Base-by-base conservation (phyloP, 2,329 filamentous ascomycete genomes). In the Trichothecium sympodiale region DNA sequence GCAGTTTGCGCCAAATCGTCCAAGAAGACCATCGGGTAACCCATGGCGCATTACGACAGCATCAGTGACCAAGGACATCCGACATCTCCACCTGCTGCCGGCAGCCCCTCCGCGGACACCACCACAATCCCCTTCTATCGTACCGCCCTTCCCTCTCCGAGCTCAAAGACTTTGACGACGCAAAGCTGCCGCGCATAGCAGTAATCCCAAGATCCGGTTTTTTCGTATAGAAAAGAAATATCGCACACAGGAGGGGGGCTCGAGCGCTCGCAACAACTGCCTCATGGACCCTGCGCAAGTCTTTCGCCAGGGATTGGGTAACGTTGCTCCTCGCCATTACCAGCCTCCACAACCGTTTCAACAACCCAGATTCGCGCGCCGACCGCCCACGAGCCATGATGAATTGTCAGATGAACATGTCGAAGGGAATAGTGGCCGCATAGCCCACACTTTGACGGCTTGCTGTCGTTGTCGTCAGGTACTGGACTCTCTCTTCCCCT, bases 391-490 rank as follows among this genome's bases (percentile, higher is more conserved):
- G 20, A 41, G 47, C 10, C 52, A 55, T 28, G 62, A 66, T 33
- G 64, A 67, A 29, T 55, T 60, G 23, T 61, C 55, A 31, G 40
- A 61, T 12, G 39, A 40, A 13, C 31, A 34, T 51, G 55, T 47
- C 36, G 72, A 74, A 40, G 60, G 65, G 48, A 57, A 65, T 47
- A 59, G 71, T 38, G 65, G 73, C 51, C 69, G 81, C 45, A 79
- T 87, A 45, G 82, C 82, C 20, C 82, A 88, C 53, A 88, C 83
- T 5, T 59, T 89, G 49, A 86, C 83, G 34, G 83, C 83, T 16
- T 88, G 83, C 52, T 85, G 80, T 52, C 76, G 83, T 42, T 89
- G 83, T 59, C 74, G 83, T 55, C 80, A 83, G 68, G 83, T 85
- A 62, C 55, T 68, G 57, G 46, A 16, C 29, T 13, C 13, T 13